Evolutionary conservation across 176 grass and related monocot species (phyloP), one percentile per base, ranked within the genome.

Genomic region (Panicum miliaceum): DNA sequence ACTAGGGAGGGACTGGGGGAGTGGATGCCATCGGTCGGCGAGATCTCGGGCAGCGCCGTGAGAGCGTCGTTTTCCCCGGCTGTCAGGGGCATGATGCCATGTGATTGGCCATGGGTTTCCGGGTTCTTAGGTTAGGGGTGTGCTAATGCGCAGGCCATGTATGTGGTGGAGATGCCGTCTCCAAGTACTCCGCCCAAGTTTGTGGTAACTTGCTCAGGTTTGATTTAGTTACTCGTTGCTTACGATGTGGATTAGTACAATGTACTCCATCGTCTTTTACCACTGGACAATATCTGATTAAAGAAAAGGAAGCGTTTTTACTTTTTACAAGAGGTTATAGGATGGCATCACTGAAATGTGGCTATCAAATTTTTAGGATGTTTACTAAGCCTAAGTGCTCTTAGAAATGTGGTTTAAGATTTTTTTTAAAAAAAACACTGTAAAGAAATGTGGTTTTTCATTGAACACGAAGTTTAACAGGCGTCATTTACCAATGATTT

Each of bases 41-140:
- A 63, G 87, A 76, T 76, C 76, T 89, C 40, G 82, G 77, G 76
- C 51, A 41, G 25, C 41, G 71, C 22, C 59, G 7, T 7, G 42
- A 12, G 34, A 8, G 68, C 32, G 70, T 81, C 77, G 77, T 76
- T 85, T 79, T 81, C 61, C 68, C 47, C 59, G 46, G 75, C 19
- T 79, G 57, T 83, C 81, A 54, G 32, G 69, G 62, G 69, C 70
- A 76, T 68, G 51, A 75, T 80, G 87, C 82, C 82, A 81, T 81
- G 87, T 81, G 87, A 81, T 85, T 81, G 63, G 77, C 27, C 87
- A 52, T 85, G 77, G 77, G 43, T 85, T 81, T 70, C 82, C 77
- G 82, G 77, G n/a, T 68, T 89, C 41, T 81, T 62, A 70, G 70
- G 48, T 81, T 62, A 70, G 70, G 48, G 3, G 10, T 25, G 67